These are phyloP conservation scores for Heterobasidion occidentale DNA, from an alignment of 1,284 basidiomycete species.

Conservation along the genomic window DNA sequence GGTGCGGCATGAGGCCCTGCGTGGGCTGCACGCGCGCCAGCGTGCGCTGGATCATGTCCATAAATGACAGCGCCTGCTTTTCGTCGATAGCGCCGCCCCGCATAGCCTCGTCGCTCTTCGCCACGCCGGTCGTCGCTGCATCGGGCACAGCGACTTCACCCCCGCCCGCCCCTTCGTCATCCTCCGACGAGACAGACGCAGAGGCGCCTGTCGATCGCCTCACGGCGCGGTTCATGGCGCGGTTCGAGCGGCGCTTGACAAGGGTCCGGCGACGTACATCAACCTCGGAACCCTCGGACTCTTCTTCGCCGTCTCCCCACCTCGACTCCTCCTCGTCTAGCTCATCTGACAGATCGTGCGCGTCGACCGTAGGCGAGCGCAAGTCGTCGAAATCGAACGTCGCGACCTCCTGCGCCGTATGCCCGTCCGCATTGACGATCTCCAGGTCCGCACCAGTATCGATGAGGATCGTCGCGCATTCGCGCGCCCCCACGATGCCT, in stretches of 20 bases:
- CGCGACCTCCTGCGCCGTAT: conserved; percentile 75
- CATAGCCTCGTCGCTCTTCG: conserved; percentile 5
- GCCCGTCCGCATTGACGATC: conserved; percentile 71
- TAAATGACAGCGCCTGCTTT: conserved; percentile 62
- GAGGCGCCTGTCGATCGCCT: conserved; percentile 8
- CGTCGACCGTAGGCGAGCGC: conserved; percentile 23
- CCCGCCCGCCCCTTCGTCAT: conserved; percentile 14
- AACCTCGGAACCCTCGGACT: conserved; percentile 35
- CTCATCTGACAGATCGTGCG: conserved; percentile 29
- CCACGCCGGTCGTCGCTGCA: neutral
- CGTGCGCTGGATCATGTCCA: conserved; percentile 68
- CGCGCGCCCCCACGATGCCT: conserved; percentile 56
- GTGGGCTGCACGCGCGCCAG: conserved; percentile 61
- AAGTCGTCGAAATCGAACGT: conserved; percentile 45
- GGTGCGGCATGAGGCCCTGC: conserved; percentile 48
- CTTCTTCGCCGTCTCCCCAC: conserved; percentile 64
- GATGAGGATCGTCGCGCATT: conserved; percentile 65
- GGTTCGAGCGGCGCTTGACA: conserved; percentile 10
- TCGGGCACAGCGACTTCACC: neutral
- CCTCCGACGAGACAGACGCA: conserved; percentile 14
- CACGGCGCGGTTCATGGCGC: conserved; percentile 9
- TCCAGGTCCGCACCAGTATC: conserved; percentile 75
- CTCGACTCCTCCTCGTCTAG: conserved; percentile 56
- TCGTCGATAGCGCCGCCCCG: conserved; percentile 33
- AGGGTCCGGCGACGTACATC: conserved; percentile 6